Evolutionary conservation across 305 asterid species (phyloP), one percentile per base, ranked within the genome.

Genomic region (Rubia tinctorum): DNA sequence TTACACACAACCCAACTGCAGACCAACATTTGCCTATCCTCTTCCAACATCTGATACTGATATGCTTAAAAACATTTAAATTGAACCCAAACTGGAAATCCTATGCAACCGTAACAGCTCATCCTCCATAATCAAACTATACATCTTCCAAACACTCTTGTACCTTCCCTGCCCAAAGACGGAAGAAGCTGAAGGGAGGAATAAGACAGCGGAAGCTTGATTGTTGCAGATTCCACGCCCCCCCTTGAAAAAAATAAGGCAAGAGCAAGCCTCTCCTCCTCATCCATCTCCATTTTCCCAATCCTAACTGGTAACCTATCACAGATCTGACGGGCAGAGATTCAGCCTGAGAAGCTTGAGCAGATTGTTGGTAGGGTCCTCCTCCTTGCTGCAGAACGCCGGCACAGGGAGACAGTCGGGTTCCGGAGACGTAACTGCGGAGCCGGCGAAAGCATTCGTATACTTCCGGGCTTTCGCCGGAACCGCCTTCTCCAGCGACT

Each of bases 221-320:
- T 62, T 34, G 39, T 18, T 39, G 25, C 68, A 10, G 77, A 78
- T 71, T 72, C 75, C 40, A 30, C 68, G 55, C 71, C 78, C 56
- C 84, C 84, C 82, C 76, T 72, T 81, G 84, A n/a, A 81, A 81
- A 81, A 81, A 75, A 81, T 81, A 81, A 79, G 76, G 80, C 78
- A 76, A 78, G 70, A 53, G 0, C 59, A 53, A 53, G 59, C 59
- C 59, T 17, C 10, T 17, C 59, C 0, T 18, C 59, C 14, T 6
- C 59, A 5, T 14, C 59, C 23, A 53, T 8, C 59, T 53, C 8
- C 59, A 18, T 53, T 53, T 30, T 53, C 22, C 59, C 59, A 17
- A 53, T 17, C 59, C 7, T 4, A 5, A 53, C 59, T 18, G 23
- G 59, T 18, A 53, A 53, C 59, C 22, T 17, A 53, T 22, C 3